Conservation (phyloP, 208 protist species). For the Acanthamoeba castellanii region DNA sequence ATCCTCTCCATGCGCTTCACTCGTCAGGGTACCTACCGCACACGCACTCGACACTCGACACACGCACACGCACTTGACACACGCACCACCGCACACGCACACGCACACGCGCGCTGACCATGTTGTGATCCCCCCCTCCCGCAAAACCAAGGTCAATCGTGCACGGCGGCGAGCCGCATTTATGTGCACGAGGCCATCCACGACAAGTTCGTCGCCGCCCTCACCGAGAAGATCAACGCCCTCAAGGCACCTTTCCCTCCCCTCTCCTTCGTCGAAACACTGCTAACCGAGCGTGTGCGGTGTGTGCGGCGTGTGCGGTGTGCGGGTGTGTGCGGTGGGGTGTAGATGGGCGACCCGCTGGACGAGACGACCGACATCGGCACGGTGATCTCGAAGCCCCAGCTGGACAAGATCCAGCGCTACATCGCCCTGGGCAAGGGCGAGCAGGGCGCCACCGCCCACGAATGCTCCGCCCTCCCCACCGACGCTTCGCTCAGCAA, state of each 20-base stretch:
- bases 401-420: slow-evolving; percentile 72
- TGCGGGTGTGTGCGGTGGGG: neutral
- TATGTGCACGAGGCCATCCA: slow-evolving; percentile 59
- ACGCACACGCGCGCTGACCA: too few relatives aligned
- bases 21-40: neutral
- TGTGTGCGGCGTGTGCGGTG: neutral
- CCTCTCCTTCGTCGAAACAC: neutral
- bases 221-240: slow-evolving; percentile 10
- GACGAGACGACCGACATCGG: slow-evolving; percentile 54
- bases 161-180: slow-evolving; percentile 7
- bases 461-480: slow-evolving; percentile 14
- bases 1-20: slow-evolving; percentile 37
- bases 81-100: too few relatives aligned
- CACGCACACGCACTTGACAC: too few relatives aligned
- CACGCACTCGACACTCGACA: too few relatives aligned
- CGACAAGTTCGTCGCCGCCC: slow-evolving; percentile 40
- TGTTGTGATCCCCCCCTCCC: too few relatives aligned
- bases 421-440: slow-evolving; percentile 41
- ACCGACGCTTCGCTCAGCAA: neutral
- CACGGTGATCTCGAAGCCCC: slow-evolving; percentile 67
- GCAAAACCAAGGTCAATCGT: neutral
- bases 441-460: neutral
- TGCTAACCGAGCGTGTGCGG: neutral
- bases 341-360: slow-evolving; percentile 76
- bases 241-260: slow-evolving; percentile 1